These are phyloP conservation scores for Amanita polypyramis DNA, from an alignment of 768 basidiomycete genomes.

Conservation along the genomic window DNA sequence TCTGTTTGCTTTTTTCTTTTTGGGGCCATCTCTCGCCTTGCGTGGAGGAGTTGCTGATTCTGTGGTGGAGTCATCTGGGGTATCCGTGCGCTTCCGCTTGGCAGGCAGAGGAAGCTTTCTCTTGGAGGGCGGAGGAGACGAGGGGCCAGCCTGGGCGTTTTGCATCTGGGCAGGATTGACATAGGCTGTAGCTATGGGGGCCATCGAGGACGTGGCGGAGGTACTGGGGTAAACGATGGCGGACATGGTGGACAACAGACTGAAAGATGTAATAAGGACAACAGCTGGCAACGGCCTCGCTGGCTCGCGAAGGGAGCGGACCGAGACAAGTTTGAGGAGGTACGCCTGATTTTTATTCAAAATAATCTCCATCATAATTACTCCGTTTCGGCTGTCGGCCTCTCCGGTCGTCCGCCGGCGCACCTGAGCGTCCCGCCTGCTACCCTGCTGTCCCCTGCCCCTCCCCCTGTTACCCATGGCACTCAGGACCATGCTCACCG, in stretches of 20 bases:
- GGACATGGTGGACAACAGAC: slow-evolving; percentile 11
- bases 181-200: slow-evolving; percentile 23
- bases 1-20: slow-evolving; percentile 91
- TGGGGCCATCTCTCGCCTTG: slow-evolving; percentile 64
- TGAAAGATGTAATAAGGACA: slow-evolving; percentile 2
- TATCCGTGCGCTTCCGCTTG: slow-evolving; percentile 56
- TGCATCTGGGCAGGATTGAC: slow-evolving; percentile 34
- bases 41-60: slow-evolving; percentile 31
- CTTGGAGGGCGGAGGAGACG: slow-evolving; percentile 25
- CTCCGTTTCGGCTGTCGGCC: slow-evolving; percentile 9
- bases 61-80: slow-evolving; percentile 44
- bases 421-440: slow-evolving; percentile 2
- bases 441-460: background rate
- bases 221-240: slow-evolving; percentile 13
- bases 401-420: slow-evolving; percentile 5
- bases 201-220: slow-evolving; percentile 23
- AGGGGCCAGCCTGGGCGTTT: slow-evolving; percentile 35
- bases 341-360: slow-evolving; percentile 7
- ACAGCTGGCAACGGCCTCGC: background rate
- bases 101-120: slow-evolving; percentile 23
- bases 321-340: slow-evolving; percentile 15
- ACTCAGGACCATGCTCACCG: slow-evolving; percentile 14
- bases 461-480: slow-evolving; percentile 3
- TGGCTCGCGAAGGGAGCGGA: slow-evolving; percentile 17
- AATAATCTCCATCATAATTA: slow-evolving; percentile 5